Evolutionary conservation across 352 stramenopile genomes (phyloP), one percentile per base, ranked within the genome.

Genomic region (Pythium insidiosum): DNA sequence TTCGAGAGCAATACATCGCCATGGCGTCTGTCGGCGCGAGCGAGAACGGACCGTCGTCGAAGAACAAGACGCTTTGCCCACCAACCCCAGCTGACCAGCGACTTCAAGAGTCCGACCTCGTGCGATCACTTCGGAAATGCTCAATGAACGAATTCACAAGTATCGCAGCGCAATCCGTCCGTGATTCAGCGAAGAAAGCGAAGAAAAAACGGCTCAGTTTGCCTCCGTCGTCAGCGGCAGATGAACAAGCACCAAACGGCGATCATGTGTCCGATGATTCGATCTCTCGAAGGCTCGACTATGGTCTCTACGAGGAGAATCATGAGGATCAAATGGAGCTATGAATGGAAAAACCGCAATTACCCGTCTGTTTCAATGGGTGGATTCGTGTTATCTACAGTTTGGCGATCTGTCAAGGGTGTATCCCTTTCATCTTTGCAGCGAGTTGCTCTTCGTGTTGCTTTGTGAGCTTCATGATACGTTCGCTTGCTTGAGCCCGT

Each of bases 381-480:
- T n/a, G n/a, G n/a, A n/a, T n/a, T n/a, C n/a, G n/a, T n/a, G n/a
- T n/a, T n/a, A n/a, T n/a, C n/a, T n/a, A n/a, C n/a, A n/a, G n/a
- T n/a, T n/a, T n/a, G n/a, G n/a, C n/a, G n/a, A n/a, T n/a, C n/a
- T n/a, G n/a, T n/a, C n/a, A 37, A 36, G 28, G 20, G 13, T 38
- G 19, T n/a, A 45, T 50, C 10, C 34, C n/a, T 24, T 37, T 60
- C 38, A 25, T 41, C 53, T 42, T 73, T 28, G 42, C 43, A 2
- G 58, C 60, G 12, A 91, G 48, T 12, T 60, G 62, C 6, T 73
- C 48, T 31, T 94, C 82, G 43, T 92, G 78, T 12, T 65, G 56
- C 29, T 87, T 56, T 1, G 77, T 94, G 10, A 94, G 46, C 24
- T 66, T 57, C 77, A 89, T 83, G 49, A 92, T 94, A 1, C 77